Conservation (phyloP, 2,329 filamentous ascomycete genomes). For the Clonostachys solani region DNA sequence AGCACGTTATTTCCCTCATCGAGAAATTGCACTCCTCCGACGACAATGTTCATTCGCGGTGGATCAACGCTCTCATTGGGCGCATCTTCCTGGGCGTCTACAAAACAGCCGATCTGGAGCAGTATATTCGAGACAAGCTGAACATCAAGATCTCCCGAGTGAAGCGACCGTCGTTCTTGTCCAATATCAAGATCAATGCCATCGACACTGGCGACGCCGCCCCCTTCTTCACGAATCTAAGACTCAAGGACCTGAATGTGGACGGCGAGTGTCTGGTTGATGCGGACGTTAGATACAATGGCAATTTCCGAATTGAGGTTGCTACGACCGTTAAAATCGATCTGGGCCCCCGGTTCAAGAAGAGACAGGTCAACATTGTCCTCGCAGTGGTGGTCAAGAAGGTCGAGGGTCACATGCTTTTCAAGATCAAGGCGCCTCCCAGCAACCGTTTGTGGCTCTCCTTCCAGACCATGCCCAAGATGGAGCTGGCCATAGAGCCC, state of each 20-base stretch:
- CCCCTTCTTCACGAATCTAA: conserved; percentile 84
- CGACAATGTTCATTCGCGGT: conserved; percentile 84
- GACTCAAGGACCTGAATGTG: conserved; percentile 82
- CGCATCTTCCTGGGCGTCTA: conserved; percentile 85
- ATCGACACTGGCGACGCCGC: conserved; percentile 85
- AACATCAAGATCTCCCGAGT: conserved; percentile 95
- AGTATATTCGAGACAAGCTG: conserved; percentile 77
- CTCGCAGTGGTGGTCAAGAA: conserved; percentile 82
- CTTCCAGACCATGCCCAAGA: conserved; percentile 89
- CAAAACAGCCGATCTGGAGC: conserved; percentile 76
- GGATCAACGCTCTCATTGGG: conserved; percentile 89
- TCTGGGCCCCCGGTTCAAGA: conserved; percentile 81
- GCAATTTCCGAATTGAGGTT: conserved; percentile 85
- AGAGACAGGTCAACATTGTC: conserved; percentile 83
- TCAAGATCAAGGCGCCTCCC: conserved; percentile 90
- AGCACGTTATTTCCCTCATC: conserved; percentile 84
- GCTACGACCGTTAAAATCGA: conserved; percentile 92
- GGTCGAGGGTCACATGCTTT: conserved; percentile 77
- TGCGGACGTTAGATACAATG: conserved; percentile 82
- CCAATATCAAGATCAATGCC: conserved; percentile 73
- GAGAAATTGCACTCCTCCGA: conserved; percentile 89
- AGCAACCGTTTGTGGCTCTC: conserved; percentile 96
- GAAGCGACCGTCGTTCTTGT: conserved; percentile 86
- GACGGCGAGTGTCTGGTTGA: conserved; percentile 88
- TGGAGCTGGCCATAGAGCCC: conserved; percentile 91